Percentiles rank a stretch among this genome's conserved stretches.
These are phyloP conservation scores for Malus sieversii DNA, from an alignment of 306 rosid genomes.

Conservation along the genomic window DNA sequence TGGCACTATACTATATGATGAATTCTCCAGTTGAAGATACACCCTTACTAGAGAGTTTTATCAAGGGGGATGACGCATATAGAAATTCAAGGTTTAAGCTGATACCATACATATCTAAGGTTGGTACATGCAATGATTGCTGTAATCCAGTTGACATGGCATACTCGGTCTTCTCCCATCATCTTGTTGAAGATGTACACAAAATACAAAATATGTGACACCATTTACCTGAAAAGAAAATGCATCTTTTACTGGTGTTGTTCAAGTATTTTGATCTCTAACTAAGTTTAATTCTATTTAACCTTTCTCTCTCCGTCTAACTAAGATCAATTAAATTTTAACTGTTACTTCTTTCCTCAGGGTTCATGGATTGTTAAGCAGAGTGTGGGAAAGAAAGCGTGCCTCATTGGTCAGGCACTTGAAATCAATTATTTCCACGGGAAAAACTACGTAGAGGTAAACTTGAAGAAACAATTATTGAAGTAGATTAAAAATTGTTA, in stretches of 20 bases:
- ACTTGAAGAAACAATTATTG: background rate
- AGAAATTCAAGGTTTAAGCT: slow-evolving; percentile 89
- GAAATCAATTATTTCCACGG: slow-evolving; percentile 59
- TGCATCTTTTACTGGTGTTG: background rate
- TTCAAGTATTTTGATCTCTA: background rate
- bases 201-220: background rate
- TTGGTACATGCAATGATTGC: slow-evolving; percentile 19
- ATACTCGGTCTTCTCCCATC: background rate
- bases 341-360: slow-evolving; percentile 25
- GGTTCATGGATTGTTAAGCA: slow-evolving; percentile 97
- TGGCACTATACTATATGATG: slow-evolving; percentile 72
- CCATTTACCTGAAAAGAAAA: background rate
- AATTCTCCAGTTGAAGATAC: slow-evolving; percentile 62
- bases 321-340: too few species aligned
- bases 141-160: background rate
- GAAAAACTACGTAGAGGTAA: slow-evolving; percentile 82
- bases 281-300: background rate
- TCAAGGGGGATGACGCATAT: slow-evolving; percentile 72
- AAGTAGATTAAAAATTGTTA: background rate
- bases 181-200: background rate
- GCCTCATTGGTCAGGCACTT: slow-evolving; percentile 76
- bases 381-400: slow-evolving; percentile 91
- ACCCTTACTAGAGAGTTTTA: slow-evolving; percentile 62
- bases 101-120: slow-evolving; percentile 87
- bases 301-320: background rate